These are phyloP conservation scores for Pythium pectinolyticum DNA, from an alignment of 352 stramenopile species.

Conservation along the genomic window DNA sequence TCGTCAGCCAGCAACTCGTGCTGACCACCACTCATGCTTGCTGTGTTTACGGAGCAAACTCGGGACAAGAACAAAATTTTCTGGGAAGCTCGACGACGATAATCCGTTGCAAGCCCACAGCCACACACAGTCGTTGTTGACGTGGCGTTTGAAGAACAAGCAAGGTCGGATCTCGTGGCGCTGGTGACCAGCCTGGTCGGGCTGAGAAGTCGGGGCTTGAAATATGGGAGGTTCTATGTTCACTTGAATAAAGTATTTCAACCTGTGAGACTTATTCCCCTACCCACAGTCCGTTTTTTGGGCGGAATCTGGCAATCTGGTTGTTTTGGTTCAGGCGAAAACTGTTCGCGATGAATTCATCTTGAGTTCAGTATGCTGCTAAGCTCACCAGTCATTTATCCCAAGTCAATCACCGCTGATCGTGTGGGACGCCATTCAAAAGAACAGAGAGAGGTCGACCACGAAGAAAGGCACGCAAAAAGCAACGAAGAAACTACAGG, in stretches of 20 bases:
- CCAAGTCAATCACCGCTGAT: slow-evolving; percentile 12
- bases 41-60: too few species aligned
- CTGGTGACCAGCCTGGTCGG: slow-evolving; percentile 18
- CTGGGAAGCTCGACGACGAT: too few species aligned
- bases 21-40: too few species aligned
- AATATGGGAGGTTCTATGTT: slow-evolving; percentile 26
- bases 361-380: slow-evolving; percentile 20
- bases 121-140: too few species aligned
- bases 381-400: slow-evolving; percentile 16
- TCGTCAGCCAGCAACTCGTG: too few species aligned
- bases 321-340: slow-evolving; percentile 15
- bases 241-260: slow-evolving; percentile 24
- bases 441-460: slow-evolving; percentile 9
- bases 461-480: slow-evolving; percentile 11
- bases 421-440: slow-evolving; percentile 32
- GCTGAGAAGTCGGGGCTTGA: slow-evolving; percentile 15
- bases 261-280: slow-evolving; percentile 19
- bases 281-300: slow-evolving; percentile 21
- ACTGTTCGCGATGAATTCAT: slow-evolving; percentile 3
- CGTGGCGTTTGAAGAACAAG: slow-evolving; percentile 2
- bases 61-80: too few species aligned
- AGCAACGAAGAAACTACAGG: neutral
- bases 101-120: too few species aligned
- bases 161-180: slow-evolving; percentile 20
- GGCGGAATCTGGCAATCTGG: slow-evolving; percentile 17